phyloP scores from a whole-genome alignment of 345 rosid genomes.

The Syzygium aromaticum region DNA sequence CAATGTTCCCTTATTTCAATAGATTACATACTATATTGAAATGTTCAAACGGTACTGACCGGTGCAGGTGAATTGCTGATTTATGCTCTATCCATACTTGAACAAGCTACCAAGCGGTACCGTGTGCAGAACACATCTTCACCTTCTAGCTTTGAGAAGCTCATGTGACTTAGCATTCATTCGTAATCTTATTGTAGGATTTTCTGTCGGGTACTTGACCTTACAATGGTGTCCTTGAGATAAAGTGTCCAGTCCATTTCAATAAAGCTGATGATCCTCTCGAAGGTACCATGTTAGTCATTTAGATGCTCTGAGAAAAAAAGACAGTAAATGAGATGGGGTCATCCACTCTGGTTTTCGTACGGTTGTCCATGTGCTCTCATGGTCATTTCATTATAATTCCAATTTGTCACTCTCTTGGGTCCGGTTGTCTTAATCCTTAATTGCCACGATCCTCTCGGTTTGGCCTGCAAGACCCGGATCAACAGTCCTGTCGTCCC shows the following conservation, averaged over 20 bases:
- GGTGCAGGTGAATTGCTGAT: background rate
- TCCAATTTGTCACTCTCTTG: conserved; percentile 16
- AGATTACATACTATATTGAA: background rate
- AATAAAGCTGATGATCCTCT: conserved; percentile 17
- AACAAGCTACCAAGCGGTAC: background rate
- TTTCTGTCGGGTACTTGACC: conserved; percentile 1
- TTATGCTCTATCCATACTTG: background rate
- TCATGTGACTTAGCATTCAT: background rate
- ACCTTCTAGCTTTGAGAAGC: background rate
- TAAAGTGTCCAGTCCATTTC: background rate
- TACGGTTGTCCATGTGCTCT: conserved; percentile 28
- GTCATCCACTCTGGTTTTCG: conserved; percentile 22
- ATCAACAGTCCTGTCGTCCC: background rate
- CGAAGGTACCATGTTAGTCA: conserved; percentile 15
- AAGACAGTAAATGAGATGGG: conserved; percentile 12
- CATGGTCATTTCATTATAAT: conserved; percentile 31
- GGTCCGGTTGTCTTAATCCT: background rate
- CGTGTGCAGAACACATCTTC: background rate
- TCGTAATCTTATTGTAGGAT: background rate
- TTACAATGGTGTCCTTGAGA: conserved; percentile 1
- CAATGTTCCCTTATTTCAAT: background rate
- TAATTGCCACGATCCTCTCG: background rate
- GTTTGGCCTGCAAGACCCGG: background rate
- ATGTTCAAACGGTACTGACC: background rate
- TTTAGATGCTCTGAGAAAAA: conserved; percentile 4